Evolutionary conservation across 257 asterid species (phyloP), one percentile per base, ranked within the genome.

Genomic region (Eustoma russellianum): DNA sequence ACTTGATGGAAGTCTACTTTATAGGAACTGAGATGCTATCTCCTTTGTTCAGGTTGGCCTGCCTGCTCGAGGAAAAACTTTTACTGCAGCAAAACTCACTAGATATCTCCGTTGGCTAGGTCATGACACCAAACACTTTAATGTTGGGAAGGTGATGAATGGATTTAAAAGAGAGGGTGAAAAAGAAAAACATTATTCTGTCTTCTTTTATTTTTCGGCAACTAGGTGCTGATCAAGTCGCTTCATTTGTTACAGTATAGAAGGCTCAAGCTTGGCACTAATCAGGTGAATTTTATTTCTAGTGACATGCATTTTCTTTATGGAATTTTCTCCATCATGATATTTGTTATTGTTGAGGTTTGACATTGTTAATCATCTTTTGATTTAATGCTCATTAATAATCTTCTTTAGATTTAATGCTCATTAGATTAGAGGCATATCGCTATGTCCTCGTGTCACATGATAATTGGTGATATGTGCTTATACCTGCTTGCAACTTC

Each of bases 31-130:
- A 38, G 7, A 24, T 8, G 8, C 43, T 38, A 7, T 38, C 43
- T 38, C 12, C 43, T 15, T 61, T 33, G 56, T 62, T 59, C 75
- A 91, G 98, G 98, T 91, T 73, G 98, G 98, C 52, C 70, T 91
- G 75, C 98, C 98, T 56, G 98, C 97, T 65, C 94, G 98, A 44
- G 98, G 98, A 18, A 91, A 91, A 78, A 91, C 98, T 41, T 91
- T 91, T 78, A 91, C 98, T 7, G 97, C 98, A 17, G 98, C 95
- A 70, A 91, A 91, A 78, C 98, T 91, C 50, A 91, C 98, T 54
- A 77, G 98, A 60, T 91, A 91, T 79, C 98, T 91, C 77, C 95
- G 98, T 47, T 91, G 98, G 98, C 78, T 91, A 73, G 98, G 98
- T 50, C 98, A 91, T 79, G 93, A 87, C 40, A 91, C 98, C 74